Evolutionary conservation across 805 yeast genomes (phyloP), one percentile per base, ranked within the genome.

Genomic region (Metschnikowia corniflorae): DNA sequence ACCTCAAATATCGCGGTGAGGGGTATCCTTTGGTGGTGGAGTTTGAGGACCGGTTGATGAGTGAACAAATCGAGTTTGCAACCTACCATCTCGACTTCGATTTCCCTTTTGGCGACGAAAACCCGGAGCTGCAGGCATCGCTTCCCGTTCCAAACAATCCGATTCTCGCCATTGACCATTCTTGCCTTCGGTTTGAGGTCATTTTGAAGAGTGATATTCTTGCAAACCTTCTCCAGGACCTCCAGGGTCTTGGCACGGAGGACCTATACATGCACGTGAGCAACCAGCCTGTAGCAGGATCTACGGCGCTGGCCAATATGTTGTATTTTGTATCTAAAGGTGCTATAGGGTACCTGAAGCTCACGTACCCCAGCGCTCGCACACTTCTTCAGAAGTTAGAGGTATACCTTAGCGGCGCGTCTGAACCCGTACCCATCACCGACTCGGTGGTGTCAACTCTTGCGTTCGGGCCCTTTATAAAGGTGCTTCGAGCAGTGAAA

Each of bases 261-360:
- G 63, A 61, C n/a, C 36, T 68, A 28, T 63, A 46, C 42, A 49
- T 68, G 23, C 52, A 48, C 28, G 50, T 60, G 4, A 59, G 65
- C 31, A 61, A 55, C 17, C 16, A 8, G 14, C 15, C 16, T 5
- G 28, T 10, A 6, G 8, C 10, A 6, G 22, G 27, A 6, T 9
- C 14, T 8, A 25, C 25, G 5, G 12, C 16, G 4, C 3, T 5
- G 24, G n/a, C 31, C 5, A 65, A 70, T 23, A 70, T 65, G 44
- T 57, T 81, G 30, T 65, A 71, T 17, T 70, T 87, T 35, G 73
- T 83, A 5, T 81, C 93, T 0, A 71, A 70, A 26, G 85, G 91
- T 8, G 83, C 80, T n/a, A 69, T 85, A 30, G 95, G 95, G 0
- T 66, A 70, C 34, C 78, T 86, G 26, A 80, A 82, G 50, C 63